Base-by-base conservation (phyloP, 306 rosid species). In the Bauhinia variegata region DNA sequence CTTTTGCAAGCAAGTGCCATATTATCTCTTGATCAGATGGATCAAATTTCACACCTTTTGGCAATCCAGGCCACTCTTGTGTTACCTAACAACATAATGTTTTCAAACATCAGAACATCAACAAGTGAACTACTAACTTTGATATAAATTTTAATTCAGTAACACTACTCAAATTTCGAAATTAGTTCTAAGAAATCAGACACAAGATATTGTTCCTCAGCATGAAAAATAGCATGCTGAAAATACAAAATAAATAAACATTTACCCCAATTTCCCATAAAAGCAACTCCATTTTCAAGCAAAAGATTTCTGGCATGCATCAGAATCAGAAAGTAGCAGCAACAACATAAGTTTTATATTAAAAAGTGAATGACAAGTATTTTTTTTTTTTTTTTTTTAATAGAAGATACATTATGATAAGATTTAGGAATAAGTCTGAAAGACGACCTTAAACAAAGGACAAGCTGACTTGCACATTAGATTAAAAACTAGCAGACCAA, bases 41-140 rank as follows among this genome's bases (percentile, higher is more conserved):
- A 78, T 88, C 91, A 80, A 91, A 91, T 71, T 91, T 91, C 51
- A 91, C 97, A 17, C 97, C 97, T 73, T 81, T 85, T 10, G 97
- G 97, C 51, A 91, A 75, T 71, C 97, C 97, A 14, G 96, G 96
- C 95, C 96, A 91, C 72, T 88, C 89, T 49, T 83, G 87, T 54
- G 78, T 65, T 62, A 91, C 91, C 97, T 91, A 79, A 60, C 66
- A 77, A 42, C 62, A 70, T 32, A 61, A 67, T 71, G 15, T 14
- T 28, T 32, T 48, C 46, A 54, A 63, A 73, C 23, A 19, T 33
- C 31, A 16, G 14, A 63, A 65, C 58, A 57, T 58, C 54, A 60
- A 43, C 9, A 54, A 37, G 57, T 39, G 41, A n/a, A 39, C 48
- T 10, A 8, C n/a, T 5, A 36, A 38, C 41, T 56, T 6, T 32